Base-by-base conservation (phyloP, 352 stramenopile genomes). In the Phytophthora brassicae region DNA sequence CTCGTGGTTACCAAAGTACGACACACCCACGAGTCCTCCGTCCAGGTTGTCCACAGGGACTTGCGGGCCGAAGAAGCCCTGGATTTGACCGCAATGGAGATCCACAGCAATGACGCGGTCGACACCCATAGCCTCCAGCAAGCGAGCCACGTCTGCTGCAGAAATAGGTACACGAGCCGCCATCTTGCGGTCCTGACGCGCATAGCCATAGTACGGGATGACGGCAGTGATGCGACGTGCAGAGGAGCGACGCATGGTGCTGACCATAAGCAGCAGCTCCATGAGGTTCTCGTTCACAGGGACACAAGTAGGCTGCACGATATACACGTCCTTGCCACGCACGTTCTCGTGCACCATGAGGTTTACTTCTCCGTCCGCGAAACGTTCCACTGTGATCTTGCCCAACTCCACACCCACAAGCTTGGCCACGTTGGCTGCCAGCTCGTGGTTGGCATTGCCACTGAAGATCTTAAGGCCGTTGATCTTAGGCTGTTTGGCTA, bases 241-340 rank as follows among this genome's bases (percentile, higher is more conserved):
- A 46, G 92, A 99, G 20, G 98, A 97, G 56, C 98, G 90, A 45
- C 97, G 92, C 81, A 99, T 98, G 20, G 97, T 99, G 52, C 92
- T 98, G 17, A 98, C 92, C 92, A 98, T 98, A 20, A 98, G 90
- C 77, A 98, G 77, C 50, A 99, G 77, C 82, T 99, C 98, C 96
- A 99, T 99, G 2, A 99, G 85, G 77, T 99, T 99, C 79, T 99
- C 97, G 79, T 99, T 99, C 56, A 99, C 97, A 33, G 96, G 97
- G 60, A 96, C 77, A 77, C 97, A 99, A 29, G 98, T 99, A 7
- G 98, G 97, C 83, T 99, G 98, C 43, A 99, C 94, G 64, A 99
- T 98, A 82, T 99, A 99, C 58, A 99, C 96, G 84, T 99, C 97
- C 74, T 99, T 99, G 57, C 98, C 98, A 58, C 97, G 95, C 68